phyloP scores from a whole-genome alignment of 2,329 filamentous ascomycete genomes.

The Diplodia sapinea region DNA sequence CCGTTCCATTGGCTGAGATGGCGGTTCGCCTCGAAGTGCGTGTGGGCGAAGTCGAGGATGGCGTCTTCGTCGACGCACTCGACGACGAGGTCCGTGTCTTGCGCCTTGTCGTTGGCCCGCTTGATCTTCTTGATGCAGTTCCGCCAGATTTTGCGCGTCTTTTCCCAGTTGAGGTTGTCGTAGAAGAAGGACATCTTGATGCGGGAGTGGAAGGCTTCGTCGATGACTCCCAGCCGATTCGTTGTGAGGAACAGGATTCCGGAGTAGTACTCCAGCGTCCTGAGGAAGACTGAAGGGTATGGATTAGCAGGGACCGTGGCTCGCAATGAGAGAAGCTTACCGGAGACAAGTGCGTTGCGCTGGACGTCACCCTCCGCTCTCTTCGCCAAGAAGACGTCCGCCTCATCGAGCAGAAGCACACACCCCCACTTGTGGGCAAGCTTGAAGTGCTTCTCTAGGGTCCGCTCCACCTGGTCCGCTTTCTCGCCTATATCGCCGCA shows the following conservation, averaged over 20 bases:
- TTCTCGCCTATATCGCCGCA: constrained; percentile 18
- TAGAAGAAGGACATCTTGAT: constrained; percentile 23
- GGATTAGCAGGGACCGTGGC: too few relatives aligned
- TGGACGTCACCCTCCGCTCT: not conserved
- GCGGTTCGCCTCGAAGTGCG: not conserved
- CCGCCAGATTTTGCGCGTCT: not conserved
- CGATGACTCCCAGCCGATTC: constrained; percentile 44
- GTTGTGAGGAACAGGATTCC: constrained; percentile 46
- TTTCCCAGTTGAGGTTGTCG: constrained; percentile 32
- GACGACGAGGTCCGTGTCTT: too few relatives aligned
- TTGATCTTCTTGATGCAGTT: not conserved
- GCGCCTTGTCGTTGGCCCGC: not conserved
- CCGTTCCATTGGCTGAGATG: constrained; percentile 33
- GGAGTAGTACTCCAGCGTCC: constrained; percentile 27
- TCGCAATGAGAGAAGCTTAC: not conserved
- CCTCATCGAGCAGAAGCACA: constrained; percentile 28
- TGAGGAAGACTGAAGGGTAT: constrained; percentile 23
- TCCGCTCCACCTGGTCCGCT: not conserved
- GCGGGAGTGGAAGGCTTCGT: constrained; percentile 30
- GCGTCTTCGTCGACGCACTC: not conserved
- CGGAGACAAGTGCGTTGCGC: not conserved
- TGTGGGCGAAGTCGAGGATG: not conserved
- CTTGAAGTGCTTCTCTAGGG: not conserved
- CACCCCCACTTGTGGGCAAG: not conserved
- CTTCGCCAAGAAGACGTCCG: constrained; percentile 28